Conservation (phyloP, 2,329 filamentous ascomycete genomes). For the Sclerotinia trifoliorum region DNA sequence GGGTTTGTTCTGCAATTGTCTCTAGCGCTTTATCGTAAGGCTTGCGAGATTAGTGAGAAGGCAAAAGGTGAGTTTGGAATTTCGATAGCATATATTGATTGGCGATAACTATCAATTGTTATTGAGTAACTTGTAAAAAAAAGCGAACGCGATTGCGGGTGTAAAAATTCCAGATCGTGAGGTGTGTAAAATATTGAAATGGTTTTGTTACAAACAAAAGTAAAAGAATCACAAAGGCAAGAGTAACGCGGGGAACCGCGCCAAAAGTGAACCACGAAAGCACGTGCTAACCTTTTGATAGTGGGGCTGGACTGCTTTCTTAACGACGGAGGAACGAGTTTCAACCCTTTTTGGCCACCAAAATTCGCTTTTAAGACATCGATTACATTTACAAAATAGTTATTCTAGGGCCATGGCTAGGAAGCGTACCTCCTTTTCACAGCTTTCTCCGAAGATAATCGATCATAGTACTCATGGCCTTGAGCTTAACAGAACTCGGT, state of each 20-base stretch:
- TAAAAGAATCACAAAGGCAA: neutral
- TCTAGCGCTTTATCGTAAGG: neutral
- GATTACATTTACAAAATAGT: neutral
- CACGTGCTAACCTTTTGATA: constrained; percentile 5
- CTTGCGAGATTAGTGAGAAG: neutral
- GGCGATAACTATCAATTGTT: neutral
- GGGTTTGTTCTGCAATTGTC: neutral
- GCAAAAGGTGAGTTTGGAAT: neutral
- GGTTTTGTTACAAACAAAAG: neutral
- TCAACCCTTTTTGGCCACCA: neutral
- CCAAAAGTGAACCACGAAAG: neutral
- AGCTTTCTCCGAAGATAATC: neutral
- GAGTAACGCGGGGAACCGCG: constrained; percentile 15
- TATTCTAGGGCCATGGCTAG: neutral
- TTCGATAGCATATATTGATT: neutral
- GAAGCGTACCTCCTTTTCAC: neutral
- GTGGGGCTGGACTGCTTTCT: neutral
- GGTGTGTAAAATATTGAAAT: neutral
- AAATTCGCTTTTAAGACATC: neutral
- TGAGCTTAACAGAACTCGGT: neutral
- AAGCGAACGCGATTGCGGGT: neutral
- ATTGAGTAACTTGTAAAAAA: neutral
- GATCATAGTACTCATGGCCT: too few relatives aligned
- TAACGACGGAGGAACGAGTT: neutral
- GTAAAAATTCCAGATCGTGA: neutral